These are phyloP conservation scores for Pelargonium nanum DNA, from an alignment of 345 rosid genomes.

Conservation along the genomic window DNA sequence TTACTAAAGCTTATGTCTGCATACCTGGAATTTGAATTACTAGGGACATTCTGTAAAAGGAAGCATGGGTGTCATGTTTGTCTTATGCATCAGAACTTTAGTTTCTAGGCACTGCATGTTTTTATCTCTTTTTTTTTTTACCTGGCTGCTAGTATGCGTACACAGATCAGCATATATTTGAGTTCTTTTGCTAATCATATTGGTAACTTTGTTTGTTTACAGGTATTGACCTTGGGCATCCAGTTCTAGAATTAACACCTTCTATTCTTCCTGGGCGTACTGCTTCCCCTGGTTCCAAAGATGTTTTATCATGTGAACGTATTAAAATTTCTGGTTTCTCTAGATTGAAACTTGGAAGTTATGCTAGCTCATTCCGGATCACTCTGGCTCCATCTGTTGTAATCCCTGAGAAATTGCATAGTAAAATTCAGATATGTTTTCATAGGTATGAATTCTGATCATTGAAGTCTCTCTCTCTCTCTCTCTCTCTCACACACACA, in stretches of 20 bases:
- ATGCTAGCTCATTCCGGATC: constrained; percentile 47
- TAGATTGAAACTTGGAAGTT: constrained; percentile 49
- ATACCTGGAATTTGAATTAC: no score
- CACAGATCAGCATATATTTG: no score
- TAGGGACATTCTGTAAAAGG: no score
- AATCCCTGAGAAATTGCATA: constrained; percentile 46
- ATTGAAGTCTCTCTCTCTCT: constrained; percentile 1
- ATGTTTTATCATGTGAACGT: constrained; percentile 50
- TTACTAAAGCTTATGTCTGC: no score
- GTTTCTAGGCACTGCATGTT: no score
- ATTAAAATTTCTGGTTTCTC: constrained; percentile 59
- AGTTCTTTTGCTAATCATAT: neutral
- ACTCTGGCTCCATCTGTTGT: constrained; percentile 40
- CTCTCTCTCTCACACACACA: no score
- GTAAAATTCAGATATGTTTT: constrained; percentile 61
- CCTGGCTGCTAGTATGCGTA: no score
- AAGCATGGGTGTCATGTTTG: no score
- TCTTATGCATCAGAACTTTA: no score
- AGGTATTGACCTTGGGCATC: neutral
- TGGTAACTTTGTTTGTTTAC: neutral
- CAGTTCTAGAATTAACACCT: neutral
- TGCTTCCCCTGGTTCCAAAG: constrained; percentile 17
- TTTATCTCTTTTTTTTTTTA: no score
- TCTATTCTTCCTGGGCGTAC: neutral
- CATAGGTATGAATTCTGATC: constrained; percentile 48